These are phyloP conservation scores for Backusella psychrophila DNA, from an alignment of 192 early-diverging fungal species.

Conservation along the genomic window DNA sequence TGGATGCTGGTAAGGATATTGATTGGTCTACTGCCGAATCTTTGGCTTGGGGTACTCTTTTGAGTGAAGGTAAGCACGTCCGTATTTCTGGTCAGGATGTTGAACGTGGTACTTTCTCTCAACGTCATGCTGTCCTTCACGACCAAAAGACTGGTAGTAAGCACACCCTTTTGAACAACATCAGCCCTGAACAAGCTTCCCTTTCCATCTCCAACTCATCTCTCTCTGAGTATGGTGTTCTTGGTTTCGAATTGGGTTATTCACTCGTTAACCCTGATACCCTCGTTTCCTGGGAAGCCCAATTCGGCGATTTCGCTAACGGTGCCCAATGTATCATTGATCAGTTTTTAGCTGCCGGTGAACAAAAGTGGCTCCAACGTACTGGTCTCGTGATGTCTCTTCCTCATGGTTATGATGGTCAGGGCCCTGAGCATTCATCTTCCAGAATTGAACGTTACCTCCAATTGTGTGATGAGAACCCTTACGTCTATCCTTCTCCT, in stretches of 20 bases:
- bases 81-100: constrained; percentile 96
- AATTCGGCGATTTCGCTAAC: constrained; percentile 99
- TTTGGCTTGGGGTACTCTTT: constrained; percentile 89
- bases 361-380: constrained; percentile 98
- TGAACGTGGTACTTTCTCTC: constrained; percentile 99
- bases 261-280: constrained; percentile 93
- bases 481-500: constrained; percentile 71
- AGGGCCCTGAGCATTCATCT: constrained; percentile 98
- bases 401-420: constrained; percentile 98
- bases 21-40: constrained; percentile 97
- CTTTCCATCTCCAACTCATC: constrained; percentile 96
- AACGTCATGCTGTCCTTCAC: constrained; percentile 95
- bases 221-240: constrained; percentile 91
- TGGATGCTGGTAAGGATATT: constrained; percentile 77
- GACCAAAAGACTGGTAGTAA: constrained; percentile 87
- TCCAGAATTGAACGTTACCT: constrained; percentile 94
- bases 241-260: constrained; percentile 98
- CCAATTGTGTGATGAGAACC: constrained; percentile 95
- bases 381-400: constrained; percentile 91
- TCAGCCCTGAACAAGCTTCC: constrained; percentile 81
- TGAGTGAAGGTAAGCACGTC: constrained; percentile 90
- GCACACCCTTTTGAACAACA: constrained; percentile 83
- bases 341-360: constrained; percentile 94
- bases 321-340: constrained; percentile 97
- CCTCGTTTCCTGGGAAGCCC: constrained; percentile 96